phyloP scores from a whole-genome alignment of 768 basidiomycete genomes.

The Suillus fuscotomentosus region DNA sequence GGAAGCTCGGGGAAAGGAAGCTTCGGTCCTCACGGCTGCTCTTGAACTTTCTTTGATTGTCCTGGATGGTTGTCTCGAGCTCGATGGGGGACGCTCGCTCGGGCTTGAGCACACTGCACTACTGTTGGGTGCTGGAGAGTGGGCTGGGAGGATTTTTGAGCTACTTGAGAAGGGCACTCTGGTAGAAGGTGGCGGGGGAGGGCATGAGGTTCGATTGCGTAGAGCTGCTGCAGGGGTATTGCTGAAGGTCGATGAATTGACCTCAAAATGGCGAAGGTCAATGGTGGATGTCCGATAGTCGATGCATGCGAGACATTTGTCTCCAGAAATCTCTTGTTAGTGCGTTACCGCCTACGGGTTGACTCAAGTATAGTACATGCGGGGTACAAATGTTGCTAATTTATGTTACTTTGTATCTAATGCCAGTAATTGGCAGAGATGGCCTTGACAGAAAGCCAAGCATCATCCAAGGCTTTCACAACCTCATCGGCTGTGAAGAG shows the following conservation, averaged over 20 bases:
- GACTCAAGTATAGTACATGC: background rate
- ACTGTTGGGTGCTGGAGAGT: slow-evolving; percentile 72
- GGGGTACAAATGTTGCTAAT: background rate
- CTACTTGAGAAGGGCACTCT: slow-evolving; percentile 62
- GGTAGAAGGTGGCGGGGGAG: slow-evolving; percentile 63
- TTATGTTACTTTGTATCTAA: background rate
- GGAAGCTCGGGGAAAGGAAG: slow-evolving; percentile 49
- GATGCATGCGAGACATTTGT: background rate
- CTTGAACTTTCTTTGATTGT: slow-evolving; percentile 78
- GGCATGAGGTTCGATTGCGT: slow-evolving; percentile 57
- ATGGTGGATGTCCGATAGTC: slow-evolving; percentile 46
- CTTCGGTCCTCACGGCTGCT: slow-evolving; percentile 68
- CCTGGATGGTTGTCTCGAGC: slow-evolving; percentile 69
- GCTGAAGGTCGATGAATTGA: slow-evolving; percentile 74
- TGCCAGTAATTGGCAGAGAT: slow-evolving; percentile 39
- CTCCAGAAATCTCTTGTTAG: background rate
- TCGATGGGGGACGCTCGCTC: slow-evolving; percentile 76
- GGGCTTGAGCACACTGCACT: slow-evolving; percentile 74
- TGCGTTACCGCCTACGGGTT: background rate
- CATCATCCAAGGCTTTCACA: slow-evolving; percentile 46
- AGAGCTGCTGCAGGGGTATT: slow-evolving; percentile 79
- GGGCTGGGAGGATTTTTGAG: slow-evolving; percentile 71
- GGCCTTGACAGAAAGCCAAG: slow-evolving; percentile 45
- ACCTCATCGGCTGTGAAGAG: slow-evolving; percentile 45
- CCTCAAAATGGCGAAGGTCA: slow-evolving; percentile 63